Evolutionary conservation across 768 basidiomycete species (phyloP), one percentile per base, ranked within the genome.

Genomic region (Tremella fuciformis): DNA sequence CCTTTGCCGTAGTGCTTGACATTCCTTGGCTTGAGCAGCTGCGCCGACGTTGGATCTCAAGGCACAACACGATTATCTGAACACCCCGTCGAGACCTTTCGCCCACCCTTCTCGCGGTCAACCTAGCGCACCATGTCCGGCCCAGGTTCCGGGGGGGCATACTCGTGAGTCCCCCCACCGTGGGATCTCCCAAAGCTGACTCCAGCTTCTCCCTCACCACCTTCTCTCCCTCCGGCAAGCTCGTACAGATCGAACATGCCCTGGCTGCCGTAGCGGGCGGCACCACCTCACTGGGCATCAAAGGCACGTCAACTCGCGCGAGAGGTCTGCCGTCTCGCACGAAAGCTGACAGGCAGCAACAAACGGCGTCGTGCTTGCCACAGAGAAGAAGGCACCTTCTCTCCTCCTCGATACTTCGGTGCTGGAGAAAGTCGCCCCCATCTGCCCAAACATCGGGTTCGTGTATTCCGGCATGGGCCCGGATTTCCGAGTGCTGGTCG

Each of bases 401-500:
- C 87, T 97, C 73, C 84, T 99, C 68, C 89, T 99, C 64, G 96
- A 99, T 81, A 91, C 97, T 78, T 90, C 90, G 26, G 90, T 94
- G 83, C 84, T 99, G 69, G 96, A 99, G 78, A 97, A 96, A 80
- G 91, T 96, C 62, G 90, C 92, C 1, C 83, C 94, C 52, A 87
- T 99, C 64, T 98, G 94, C 78, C 96, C 96, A 37, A 98, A 98
- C 79, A 98, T 99, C 70, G 96, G 96, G 52, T 90, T 99, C 66
- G 96, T 99, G 48, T 99, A 99, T 81, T 94, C 92, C 34, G 96
- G 96, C 37, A 99, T 99, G 96, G 93, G 96, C 0, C 96, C 96
- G 49, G 96, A 99, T 79, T 99, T 96, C 78, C 85, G 96, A 42
- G 84, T 99, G 21, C 83, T 99, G 60, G 87, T 99, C 47, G 83